Base-by-base conservation (phyloP, 257 asterid genomes). In the Petrea volubilis region DNA sequence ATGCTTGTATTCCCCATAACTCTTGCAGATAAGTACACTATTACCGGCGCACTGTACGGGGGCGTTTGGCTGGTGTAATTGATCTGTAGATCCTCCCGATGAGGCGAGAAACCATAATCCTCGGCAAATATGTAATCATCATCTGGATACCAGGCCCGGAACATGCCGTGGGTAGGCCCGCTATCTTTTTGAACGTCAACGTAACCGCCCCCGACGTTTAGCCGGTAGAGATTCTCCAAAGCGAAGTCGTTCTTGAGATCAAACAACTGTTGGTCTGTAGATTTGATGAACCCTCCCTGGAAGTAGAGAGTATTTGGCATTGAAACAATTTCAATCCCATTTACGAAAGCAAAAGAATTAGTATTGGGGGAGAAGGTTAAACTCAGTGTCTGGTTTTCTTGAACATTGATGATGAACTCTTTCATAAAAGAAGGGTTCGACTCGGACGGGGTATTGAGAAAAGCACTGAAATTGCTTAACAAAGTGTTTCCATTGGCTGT, bases 321-420 rank as follows among this genome's bases (percentile, higher is more conserved):
- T 0, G 96, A 87, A 21, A 90, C 82, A 4, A 90, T 77, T 66
- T 87, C 95, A 10, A 89, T 82, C 40, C 93, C 96, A 43, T 89
- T 89, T 7, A 89, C 56, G 38, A 89, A 87, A 9, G 92, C 86
- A 14, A 40, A 75, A 0, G 96, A 84, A 10, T 78, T 59, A 1
- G 68, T 60, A 21, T 69, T 41, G 0, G 91, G 91, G 12, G 70
- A 46, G 60, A 89, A 87, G 7, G 88, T 81, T 0, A 88, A 1
- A 3, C 1, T 14, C 29, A 74, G 50, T 1, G 0, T 64, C 41
- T 79, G 87, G 25, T 36, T 44, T 7, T 63, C 79, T 23, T 41
- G 28, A 2, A 76, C 34, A 2, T 51, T 57, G 5, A 77, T 21
- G 5, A 89, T 7, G 57, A 73, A 80, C 8, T 80, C 84, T 2